Evolutionary conservation across 495 filamentous ascomycete genomes (phyloP).

Genomic region (Hamigera avellanea): DNA sequence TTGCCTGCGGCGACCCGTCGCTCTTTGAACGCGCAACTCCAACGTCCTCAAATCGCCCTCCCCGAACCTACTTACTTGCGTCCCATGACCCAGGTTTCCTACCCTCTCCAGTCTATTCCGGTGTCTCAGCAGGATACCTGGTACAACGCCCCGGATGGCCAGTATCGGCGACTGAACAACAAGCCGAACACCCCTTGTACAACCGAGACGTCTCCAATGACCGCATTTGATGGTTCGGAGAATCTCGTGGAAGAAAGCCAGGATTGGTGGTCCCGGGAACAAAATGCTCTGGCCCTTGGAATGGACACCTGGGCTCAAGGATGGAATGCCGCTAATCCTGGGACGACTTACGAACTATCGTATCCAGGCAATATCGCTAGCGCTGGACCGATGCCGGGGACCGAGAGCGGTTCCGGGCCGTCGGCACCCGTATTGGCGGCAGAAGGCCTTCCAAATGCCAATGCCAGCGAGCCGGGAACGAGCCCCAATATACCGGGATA

Average conservation of each 20-base stretch:
- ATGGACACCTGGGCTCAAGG: conserved; percentile 35
- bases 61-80: conserved; percentile 29
- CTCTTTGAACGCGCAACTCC: conserved; percentile 10
- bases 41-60: conserved; percentile 11
- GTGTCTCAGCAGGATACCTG: conserved; percentile 13
- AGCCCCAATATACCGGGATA: conserved; percentile 2
- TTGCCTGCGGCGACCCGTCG: conserved; percentile 13
- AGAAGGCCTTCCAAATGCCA: conserved; percentile 1
- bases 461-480: conserved; percentile 2
- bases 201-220: conserved; percentile 20
- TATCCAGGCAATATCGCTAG: too few relatives aligned
- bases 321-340: too few relatives aligned
- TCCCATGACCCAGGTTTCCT: conserved; percentile 14
- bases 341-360: too few relatives aligned
- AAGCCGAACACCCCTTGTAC: conserved; percentile 11
- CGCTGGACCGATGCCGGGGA: too few relatives aligned
- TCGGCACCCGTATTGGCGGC: conserved; percentile 2
- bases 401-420: conserved; percentile 1
- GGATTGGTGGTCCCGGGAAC: conserved; percentile 48
- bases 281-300: conserved; percentile 28
- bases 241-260: conserved; percentile 42
- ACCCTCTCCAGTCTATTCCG: conserved; percentile 7
- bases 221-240: conserved; percentile 34
- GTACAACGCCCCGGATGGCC: conserved; percentile 14
- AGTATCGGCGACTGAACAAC: conserved; percentile 4